Evolutionary conservation across 768 basidiomycete species (phyloP).

Genomic region (Boletus patriciae): DNA sequence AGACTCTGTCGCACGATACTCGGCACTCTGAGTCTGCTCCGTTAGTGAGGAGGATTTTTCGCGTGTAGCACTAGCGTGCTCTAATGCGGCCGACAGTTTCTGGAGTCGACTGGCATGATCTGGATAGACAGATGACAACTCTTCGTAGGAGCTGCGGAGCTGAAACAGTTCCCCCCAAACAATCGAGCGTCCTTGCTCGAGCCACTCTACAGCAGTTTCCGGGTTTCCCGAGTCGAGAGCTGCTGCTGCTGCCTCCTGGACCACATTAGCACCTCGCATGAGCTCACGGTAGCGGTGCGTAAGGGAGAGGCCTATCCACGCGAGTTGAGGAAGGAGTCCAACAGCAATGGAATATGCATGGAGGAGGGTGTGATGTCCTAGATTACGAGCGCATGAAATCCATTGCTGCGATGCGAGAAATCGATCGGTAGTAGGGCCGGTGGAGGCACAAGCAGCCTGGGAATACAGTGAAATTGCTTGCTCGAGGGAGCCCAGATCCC

Average conservation of each 20-base stretch:
- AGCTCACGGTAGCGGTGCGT: not conserved
- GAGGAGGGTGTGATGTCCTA: not conserved
- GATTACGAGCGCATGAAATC: not conserved
- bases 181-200: slow-evolving; percentile 13
- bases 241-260: slow-evolving; percentile 20
- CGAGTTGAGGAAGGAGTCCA: slow-evolving; percentile 18
- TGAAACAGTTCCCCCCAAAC: slow-evolving; percentile 15
- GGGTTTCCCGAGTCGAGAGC: slow-evolving; percentile 8
- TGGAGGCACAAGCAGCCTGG: not conserved
- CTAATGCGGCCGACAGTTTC: not conserved
- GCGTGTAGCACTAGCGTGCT: not conserved
- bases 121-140: not conserved
- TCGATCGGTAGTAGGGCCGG: not conserved
- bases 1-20: not conserved
- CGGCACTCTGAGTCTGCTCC: not conserved
- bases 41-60: not conserved
- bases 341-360: not conserved
- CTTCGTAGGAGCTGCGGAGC: slow-evolving; percentile 8
- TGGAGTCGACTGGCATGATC: not conserved
- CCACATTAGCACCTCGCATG: slow-evolving; percentile 6
- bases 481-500: not conserved
- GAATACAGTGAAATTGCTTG: not conserved
- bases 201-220: slow-evolving; percentile 11
- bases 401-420: not conserved
- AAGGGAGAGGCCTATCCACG: not conserved